Evolutionary conservation across 148 eudicot genomes (phyloP).

Genomic region (Pouteria glomerata): DNA sequence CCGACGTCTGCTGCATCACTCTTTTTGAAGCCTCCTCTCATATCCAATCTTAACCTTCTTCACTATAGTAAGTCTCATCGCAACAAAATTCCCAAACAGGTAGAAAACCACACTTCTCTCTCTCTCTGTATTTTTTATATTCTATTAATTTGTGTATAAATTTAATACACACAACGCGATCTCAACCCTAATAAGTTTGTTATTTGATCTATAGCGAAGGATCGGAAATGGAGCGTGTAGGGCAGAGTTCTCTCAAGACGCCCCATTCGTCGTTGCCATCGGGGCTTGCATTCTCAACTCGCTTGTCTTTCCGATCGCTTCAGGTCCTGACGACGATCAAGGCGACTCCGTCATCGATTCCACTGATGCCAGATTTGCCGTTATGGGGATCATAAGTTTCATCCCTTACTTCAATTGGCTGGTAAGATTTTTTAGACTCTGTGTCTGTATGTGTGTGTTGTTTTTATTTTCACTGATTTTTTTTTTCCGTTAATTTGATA

Average conservation of each 20-base stretch:
- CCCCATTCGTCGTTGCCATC: conserved; percentile 68
- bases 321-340: conserved; percentile 27
- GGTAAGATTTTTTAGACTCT: conserved; percentile 29
- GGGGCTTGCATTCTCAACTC: conserved; percentile 77
- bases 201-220: conserved; percentile 12
- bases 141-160: neutral
- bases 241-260: conserved; percentile 64
- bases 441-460: neutral
- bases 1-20: too few species aligned
- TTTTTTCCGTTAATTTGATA: neutral
- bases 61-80: neutral
- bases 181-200: neutral
- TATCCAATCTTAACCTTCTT: conserved; percentile 8
- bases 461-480: too few species aligned
- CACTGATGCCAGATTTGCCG: conserved; percentile 68
- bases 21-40: conserved; percentile 9
- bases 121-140: neutral
- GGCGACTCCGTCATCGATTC: conserved; percentile 45
- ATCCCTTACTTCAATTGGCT: conserved; percentile 99
- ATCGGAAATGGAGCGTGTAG: conserved; percentile 40
- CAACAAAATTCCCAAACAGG: conserved; percentile 15
- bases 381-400: conserved; percentile 81
- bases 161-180: neutral
- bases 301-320: conserved; percentile 38
- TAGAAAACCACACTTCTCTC: conserved; percentile 2